Percentiles rank a stretch among this genome's conserved stretches.
phyloP scores from a whole-genome alignment of 169 alveolate genomes.

The Plasmodium reichenowi region DNA sequence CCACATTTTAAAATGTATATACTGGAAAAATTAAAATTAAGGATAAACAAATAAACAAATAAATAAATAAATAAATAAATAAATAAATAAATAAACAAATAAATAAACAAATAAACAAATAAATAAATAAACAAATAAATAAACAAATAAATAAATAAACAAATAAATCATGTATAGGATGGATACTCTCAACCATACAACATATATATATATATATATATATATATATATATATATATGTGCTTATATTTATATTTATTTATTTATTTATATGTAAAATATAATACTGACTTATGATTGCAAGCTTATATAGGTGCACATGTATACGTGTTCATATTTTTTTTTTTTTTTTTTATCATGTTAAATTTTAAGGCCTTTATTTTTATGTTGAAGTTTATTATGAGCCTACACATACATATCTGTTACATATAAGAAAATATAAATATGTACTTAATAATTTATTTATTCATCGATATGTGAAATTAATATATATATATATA shows the following conservation, averaged over 20 bases:
- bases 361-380: background rate
- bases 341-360: background rate
- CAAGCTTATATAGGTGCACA: background rate
- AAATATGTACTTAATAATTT: no score
- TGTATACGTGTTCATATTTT: background rate
- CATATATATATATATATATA: background rate
- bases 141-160: no score
- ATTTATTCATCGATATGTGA: no score
- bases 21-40: conserved; percentile 4
- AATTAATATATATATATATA: no score
- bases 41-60: background rate
- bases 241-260: background rate
- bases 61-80: no score
- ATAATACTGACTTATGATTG: background rate
- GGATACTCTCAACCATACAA: background rate
- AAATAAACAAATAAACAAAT: background rate
- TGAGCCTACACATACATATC: no score
- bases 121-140: no score
- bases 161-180: background rate
- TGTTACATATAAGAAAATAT: no score
- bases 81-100: no score
- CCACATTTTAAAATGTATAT: conserved; percentile 23
- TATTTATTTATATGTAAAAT: background rate
- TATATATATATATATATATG: background rate
- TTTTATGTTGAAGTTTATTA: background rate